Evolutionary conservation across 2,329 filamentous ascomycete species (phyloP), one percentile per base, ranked within the genome.

Genomic region (Lachnellula subtilissima): DNA sequence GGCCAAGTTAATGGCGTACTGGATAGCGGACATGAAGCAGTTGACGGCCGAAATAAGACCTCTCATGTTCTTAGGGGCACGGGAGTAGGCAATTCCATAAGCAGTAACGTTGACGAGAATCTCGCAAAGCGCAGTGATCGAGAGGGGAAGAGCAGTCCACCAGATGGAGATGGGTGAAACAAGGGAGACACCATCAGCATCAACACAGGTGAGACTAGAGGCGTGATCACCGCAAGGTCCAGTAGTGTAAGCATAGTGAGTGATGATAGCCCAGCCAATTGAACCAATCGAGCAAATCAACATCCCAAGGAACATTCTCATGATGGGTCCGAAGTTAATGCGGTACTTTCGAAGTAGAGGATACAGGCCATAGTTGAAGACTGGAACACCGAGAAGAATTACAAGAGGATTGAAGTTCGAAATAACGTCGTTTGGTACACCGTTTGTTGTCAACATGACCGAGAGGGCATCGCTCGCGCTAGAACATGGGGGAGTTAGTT

Each of bases 391-490:
- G 66, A 91, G 80, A 63, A 92, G 81, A 59, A 91, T 84, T 23
- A 85, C 81, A 60, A 92, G 81, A 6, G 88, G 86, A 71, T 91
- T 86, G 53, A 92, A 76, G 74, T 91, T 91, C 71, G 83, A 78
- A 66, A 92, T 82, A 57, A 91, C 74, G 67, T 92, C 88, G 76
- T 91, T 92, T 65, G 88, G 88, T 2, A 88, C 80, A 45, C 88
- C 87, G 67, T 86, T 77, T 3, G 85, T 81, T 52, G 78, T 66
- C 84, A 89, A 80, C 73, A 80, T 81, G 68, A 82, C 82, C 32
- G 75, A 74, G 51, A 79, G 72, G 61, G 84, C 72, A 65, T 72
- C 77, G 17, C 75, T 72, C 0, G 79, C 72, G 2, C 71, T 19
- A 19, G 19, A 19, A 19, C 19, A 19, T 19, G 19, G 19, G 19